Base-by-base conservation (phyloP, 306 rosid genomes). In the Hylodesmum podocarpum region DNA sequence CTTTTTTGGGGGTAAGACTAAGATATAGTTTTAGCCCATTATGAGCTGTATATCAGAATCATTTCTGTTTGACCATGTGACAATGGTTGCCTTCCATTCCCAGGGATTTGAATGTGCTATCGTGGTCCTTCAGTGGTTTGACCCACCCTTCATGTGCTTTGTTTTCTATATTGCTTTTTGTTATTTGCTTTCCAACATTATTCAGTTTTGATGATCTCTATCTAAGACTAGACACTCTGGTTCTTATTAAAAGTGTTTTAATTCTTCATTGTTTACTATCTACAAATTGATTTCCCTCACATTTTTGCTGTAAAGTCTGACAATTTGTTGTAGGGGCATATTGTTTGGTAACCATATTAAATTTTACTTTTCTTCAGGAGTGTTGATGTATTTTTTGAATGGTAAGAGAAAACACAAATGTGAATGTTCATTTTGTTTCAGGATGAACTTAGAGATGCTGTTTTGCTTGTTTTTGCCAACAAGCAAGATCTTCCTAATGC, bases 401-500 rank as follows among this genome's bases (percentile, higher is more conserved):
- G 16, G 4, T 13, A 9, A 55, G 22, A 29, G 16, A 18, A 4
- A 68, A 31, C 6, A 5, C 21, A 6, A 80, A 66, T 58, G 54
- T 24, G 44, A 51, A 53, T 72, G 58, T 63, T 69, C 16, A 47
- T 55, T 24, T 79, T 68, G 73, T 81, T 85, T 70, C 95, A 93
- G 98, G 98, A 93, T 75, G 98, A 93, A 82, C 92, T 93, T 73
- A 88, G 98, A 76, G 98, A 93, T 75, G 98, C 98, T 68, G 98
- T 93, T 83, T 81, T 93, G 89, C 98, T 93, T 68, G 98, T 93
- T 73, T 91, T 93, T 85, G 98, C 98, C 84, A 93, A 93, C 93
- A 93, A 93, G 84, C 96, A 93, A 93, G 98, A 94, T 94, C 95
- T 94, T 85, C 98, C 98, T 3, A 91, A 91, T 89, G 98, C 97